Conservation (phyloP, 176 grass and related monocot genomes). For the Paspalum notatum region DNA sequence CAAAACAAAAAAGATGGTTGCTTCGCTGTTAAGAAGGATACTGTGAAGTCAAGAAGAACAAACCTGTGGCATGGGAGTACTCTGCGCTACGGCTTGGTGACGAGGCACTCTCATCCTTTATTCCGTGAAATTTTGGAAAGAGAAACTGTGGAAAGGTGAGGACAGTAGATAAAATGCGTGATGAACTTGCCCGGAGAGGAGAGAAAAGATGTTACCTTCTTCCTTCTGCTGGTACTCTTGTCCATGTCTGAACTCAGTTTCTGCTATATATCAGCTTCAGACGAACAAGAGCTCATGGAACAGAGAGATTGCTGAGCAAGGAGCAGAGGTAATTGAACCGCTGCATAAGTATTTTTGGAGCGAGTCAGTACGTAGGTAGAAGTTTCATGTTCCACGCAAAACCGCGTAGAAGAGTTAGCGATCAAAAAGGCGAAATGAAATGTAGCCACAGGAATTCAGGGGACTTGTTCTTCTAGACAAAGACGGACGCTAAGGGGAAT, state of each 20-base stretch:
- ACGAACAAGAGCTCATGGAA: background rate
- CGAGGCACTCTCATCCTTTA: background rate
- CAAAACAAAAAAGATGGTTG: background rate
- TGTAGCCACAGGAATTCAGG: constrained; percentile 4
- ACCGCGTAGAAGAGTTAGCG: background rate
- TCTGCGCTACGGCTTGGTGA: background rate
- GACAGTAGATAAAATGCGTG: background rate
- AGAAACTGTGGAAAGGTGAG: constrained; percentile 35
- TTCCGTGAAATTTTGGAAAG: constrained; percentile 31
- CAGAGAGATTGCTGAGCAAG: constrained; percentile 5
- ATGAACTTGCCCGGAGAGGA: background rate
- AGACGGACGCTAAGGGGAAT: background rate
- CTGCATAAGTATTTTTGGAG: constrained; percentile 27
- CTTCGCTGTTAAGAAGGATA: background rate
- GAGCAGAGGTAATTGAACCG: background rate
- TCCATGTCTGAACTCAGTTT: constrained; percentile 36
- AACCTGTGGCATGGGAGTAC: constrained; percentile 27
- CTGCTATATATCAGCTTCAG: constrained; percentile 12
- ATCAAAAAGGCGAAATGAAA: background rate
- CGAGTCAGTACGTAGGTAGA: constrained; percentile 16
- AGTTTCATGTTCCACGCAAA: constrained; percentile 22
- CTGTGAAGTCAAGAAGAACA: constrained; percentile 9
- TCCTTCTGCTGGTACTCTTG: constrained; percentile 34
- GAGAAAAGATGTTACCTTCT: constrained; percentile 43
- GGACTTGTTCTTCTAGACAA: constrained; percentile 27